A percentile compares a stretch with the other conserved stretches of the same genome.
Evolutionary conservation across 345 rosid genomes (phyloP).

Genomic region (Durio zibethinus): DNA sequence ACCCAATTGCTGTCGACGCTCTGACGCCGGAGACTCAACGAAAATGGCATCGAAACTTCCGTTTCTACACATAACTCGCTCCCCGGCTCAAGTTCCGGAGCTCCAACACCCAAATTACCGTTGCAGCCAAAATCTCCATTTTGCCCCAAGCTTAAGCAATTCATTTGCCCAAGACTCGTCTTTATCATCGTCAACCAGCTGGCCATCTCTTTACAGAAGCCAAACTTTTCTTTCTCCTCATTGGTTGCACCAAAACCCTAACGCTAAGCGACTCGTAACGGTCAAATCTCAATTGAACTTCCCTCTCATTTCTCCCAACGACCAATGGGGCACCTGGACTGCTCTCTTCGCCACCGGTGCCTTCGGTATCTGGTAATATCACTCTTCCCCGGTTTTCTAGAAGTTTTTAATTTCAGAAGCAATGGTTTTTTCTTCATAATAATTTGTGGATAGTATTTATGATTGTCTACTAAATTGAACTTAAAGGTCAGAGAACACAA

Average conservation of each 20-base stretch:
- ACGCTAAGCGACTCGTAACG: conserved; percentile 23
- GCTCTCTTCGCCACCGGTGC: conserved; percentile 81
- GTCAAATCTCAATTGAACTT: conserved; percentile 36
- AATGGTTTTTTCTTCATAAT: neutral
- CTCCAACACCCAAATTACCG: conserved; percentile 17
- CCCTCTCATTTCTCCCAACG: conserved; percentile 65
- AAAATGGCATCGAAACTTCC: conserved; percentile 43
- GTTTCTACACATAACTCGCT: conserved; percentile 15
- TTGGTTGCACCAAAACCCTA: neutral
- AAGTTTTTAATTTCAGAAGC: neutral
- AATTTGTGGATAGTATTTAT: neutral
- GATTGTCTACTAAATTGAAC: conserved; percentile 6
- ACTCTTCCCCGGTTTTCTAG: neutral
- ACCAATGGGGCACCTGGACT: conserved; percentile 81
- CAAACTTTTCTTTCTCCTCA: conserved; percentile 29
- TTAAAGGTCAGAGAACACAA: conserved; percentile 88
- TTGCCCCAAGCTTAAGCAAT: conserved; percentile 4
- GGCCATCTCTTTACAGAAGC: neutral
- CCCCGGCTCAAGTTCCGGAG: conserved; percentile 14
- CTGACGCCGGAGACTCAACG: neutral
- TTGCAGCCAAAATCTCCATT: conserved; percentile 26
- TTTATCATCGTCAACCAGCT: neutral
- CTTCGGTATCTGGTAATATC: conserved; percentile 67
- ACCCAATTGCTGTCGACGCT: neutral
- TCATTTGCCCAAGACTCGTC: neutral